Base-by-base conservation (phyloP, 2,329 filamentous ascomycete species). In the Pezicula neosporulosa region DNA sequence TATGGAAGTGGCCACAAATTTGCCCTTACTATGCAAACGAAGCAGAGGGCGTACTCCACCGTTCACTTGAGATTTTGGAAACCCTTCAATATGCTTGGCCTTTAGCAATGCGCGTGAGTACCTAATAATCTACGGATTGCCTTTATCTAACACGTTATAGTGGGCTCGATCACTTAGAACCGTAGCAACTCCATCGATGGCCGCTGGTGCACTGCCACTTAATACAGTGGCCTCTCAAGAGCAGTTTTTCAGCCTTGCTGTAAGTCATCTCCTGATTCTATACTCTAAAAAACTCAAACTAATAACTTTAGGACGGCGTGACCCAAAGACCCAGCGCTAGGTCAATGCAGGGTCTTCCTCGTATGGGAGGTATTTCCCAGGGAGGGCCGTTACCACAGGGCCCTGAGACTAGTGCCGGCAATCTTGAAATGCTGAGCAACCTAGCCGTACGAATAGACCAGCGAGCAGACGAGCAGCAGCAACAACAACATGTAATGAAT, bases 1-100 rank as follows among this genome's bases (percentile, higher is more conserved):
- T 70, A 2, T 64, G 60, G 59, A 62, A 63, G 12, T 59, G 63
- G 45, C 66, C 66, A 6, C 53, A 56, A 24, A 56, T 67, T n/a
- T 67, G 64, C 44, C 61, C 60, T 19, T 55, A 47, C 6, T 48
- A 63, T 3, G 60, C 63, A 0, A 48, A 50, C 16, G 52, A 51
- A 28, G 63, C 64, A 4, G 62, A 67, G 44, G 50, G 27, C 8
- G 67, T 68, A 49, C 56, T 60, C 6, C 53, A 60, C 30, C 49
- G 53, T 21, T 60, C 55, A 7, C 53, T 67, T 3, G 55, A 62
- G 42, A 60, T 63, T 6, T 46, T 67, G 4, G 56, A 50, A 2
- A 58, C 58, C 13, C 49, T 67, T 4, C 58, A 65, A 41, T 52
- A 56, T 24, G 59, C 62, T 2, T 66, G 62, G 63, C 63, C 50